Conservation (phyloP, 2,329 filamentous ascomycete species). For the Colletotrichum sp. region DNA sequence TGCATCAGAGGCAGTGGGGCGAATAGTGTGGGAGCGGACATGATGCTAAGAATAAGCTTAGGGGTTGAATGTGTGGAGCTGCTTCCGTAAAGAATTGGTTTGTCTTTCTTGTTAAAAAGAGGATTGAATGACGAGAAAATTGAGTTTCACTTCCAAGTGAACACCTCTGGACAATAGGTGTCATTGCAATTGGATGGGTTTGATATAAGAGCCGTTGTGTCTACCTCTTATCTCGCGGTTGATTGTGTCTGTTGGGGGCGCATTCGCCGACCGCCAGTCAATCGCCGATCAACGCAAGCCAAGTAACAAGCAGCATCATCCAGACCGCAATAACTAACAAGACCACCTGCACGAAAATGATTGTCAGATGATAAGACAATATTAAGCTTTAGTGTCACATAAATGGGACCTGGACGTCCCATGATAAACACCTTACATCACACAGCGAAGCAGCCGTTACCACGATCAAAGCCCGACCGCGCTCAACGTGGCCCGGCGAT, state of each 20-base stretch:
- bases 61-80: background rate
- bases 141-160: background rate
- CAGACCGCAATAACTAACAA: background rate
- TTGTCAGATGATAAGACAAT: background rate
- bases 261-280: background rate
- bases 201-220: background rate
- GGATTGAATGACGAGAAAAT: background rate
- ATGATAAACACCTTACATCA: background rate
- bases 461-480: background rate
- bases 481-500: background rate
- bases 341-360: background rate
- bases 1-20: background rate
- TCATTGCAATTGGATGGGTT: background rate
- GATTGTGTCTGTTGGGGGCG: background rate
- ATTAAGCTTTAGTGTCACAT: background rate
- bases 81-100: background rate
- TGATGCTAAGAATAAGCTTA: background rate
- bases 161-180: background rate
- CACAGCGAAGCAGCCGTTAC: background rate
- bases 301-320: background rate
- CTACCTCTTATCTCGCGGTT: background rate
- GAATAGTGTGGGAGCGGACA: background rate
- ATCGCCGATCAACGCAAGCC: background rate
- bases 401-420: background rate
- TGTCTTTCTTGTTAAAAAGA: background rate